These are phyloP conservation scores for Lathyrus oleraceus DNA, from an alignment of 306 rosid genomes.

Conservation along the genomic window DNA sequence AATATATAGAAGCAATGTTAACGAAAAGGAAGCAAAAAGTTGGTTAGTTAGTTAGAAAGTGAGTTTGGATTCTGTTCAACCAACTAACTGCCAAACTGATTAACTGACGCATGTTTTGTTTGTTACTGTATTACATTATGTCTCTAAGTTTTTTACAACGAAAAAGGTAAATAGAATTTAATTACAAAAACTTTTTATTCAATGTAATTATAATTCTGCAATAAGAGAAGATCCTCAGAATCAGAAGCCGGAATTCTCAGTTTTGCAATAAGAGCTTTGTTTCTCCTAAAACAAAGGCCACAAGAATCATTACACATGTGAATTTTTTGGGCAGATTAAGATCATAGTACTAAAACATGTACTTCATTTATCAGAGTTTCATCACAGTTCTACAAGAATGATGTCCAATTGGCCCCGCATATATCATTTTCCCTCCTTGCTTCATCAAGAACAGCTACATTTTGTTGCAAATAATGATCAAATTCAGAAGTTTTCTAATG, in stretches of 20 bases:
- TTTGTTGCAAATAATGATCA: not conserved
- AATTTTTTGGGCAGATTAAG: too few relatives aligned
- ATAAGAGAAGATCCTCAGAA: too few relatives aligned
- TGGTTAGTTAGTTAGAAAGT: not conserved
- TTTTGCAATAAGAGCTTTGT: too few relatives aligned
- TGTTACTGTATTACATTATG: not conserved
- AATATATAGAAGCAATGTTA: not conserved
- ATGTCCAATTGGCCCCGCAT: constrained; percentile 46
- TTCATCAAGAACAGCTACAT: constrained; percentile 50
- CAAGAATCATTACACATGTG: too few relatives aligned
- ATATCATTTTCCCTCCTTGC: constrained; percentile 47
- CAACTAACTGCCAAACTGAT: not conserved
- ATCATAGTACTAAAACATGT: not conserved
- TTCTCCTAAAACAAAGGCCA: too few relatives aligned
- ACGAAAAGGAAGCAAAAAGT: not conserved
- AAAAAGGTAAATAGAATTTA: too few relatives aligned
- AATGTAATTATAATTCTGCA: too few relatives aligned
- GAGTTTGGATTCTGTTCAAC: not conserved
- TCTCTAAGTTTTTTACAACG: too few relatives aligned
- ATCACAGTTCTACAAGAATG: constrained; percentile 32
- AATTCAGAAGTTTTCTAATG: not conserved
- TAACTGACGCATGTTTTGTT: not conserved
- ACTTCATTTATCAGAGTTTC: not conserved
- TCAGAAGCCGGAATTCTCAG: too few relatives aligned
- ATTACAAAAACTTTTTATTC: not conserved